Percentiles rank a stretch among this genome's conserved stretches.
Evolutionary conservation across 2,329 filamentous ascomycete species (phyloP).

Genomic region (Aureobasidium sp.): DNA sequence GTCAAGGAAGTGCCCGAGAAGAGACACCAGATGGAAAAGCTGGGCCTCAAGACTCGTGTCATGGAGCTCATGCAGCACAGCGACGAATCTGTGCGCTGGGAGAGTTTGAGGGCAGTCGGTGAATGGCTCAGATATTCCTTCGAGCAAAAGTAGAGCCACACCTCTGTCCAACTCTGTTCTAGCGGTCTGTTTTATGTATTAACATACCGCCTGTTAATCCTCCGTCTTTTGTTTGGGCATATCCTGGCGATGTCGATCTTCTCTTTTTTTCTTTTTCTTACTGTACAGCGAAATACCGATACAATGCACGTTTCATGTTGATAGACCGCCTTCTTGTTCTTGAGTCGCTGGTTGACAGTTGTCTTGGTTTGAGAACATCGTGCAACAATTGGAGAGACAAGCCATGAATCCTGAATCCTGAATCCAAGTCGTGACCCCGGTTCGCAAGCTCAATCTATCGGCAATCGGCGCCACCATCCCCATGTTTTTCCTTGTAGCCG

Average conservation of each 20-base stretch:
- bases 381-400: not conserved
- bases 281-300: slow-evolving; percentile 12
- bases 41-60: slow-evolving; percentile 76
- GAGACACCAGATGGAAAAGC: slow-evolving; percentile 69
- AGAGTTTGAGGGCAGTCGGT: slow-evolving; percentile 77
- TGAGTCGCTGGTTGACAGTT: not conserved
- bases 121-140: slow-evolving; percentile 69
- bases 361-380: not conserved
- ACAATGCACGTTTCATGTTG: slow-evolving; percentile 1
- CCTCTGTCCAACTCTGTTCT: not conserved
- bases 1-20: slow-evolving; percentile 87
- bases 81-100: slow-evolving; percentile 86
- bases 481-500: not conserved
- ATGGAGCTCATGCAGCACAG: slow-evolving; percentile 91
- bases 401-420: not conserved
- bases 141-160: slow-evolving; percentile 29
- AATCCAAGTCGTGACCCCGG: not conserved
- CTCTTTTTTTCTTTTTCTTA: not conserved
- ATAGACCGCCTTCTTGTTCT: not conserved
- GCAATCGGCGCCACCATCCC: not conserved
- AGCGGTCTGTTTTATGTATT: not conserved
- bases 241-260: not conserved
- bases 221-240: not conserved
- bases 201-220: not conserved
- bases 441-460: not conserved